Evolutionary conservation across 2,329 filamentous ascomycete genomes (phyloP), one percentile per base, ranked within the genome.

Genomic region (Teratosphaeria gauchensis): DNA sequence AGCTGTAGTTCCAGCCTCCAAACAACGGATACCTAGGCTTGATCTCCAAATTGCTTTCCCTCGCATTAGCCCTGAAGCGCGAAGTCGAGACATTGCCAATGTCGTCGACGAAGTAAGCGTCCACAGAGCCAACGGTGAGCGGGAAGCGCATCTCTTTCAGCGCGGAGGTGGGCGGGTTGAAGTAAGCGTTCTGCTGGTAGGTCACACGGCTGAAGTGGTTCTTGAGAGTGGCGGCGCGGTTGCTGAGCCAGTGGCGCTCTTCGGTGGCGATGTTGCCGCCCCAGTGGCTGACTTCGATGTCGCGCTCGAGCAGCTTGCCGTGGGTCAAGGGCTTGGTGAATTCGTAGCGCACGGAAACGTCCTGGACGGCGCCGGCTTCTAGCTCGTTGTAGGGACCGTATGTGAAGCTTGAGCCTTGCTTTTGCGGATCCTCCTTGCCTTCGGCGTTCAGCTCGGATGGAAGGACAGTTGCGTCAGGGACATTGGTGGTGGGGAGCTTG

Each of bases 81-180:
- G 91, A 96, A 0, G 94, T 99, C 31, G 92, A 95, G 32, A 99
- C 91, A 71, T 99, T 99, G 65, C 94, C 94, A 69, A 99, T 95
- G 67, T 90, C 89, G 72, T 99, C 94, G 55, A 87, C 92, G 75
- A 94, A 99, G 80, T 99, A 99, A 4, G 92, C 84, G 69, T 96
- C 90, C 57, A 85, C 82, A 62, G 89, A 91, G 63, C 92, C 91
- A 16, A 86, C 81, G 56, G 83, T 84, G 56, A 99, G 83, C 14
- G 90, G 88, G 68, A 96, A 86, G 64, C 83, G 85, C 61, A 99
- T 76, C 71, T 91, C 88, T 73, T 88, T 92, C 63, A 97, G 80
- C 1, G 94, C 92, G 32, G 84, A 84, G 7, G 84, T 87, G 12
- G 84, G 79, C n/a, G 88, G 84, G 74, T 87, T 89, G 78, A 89